Percentiles rank a stretch among this genome's conserved stretches.
phyloP scores from a whole-genome alignment of 83 land plant genomes.

The Isoetes engelmannii region DNA sequence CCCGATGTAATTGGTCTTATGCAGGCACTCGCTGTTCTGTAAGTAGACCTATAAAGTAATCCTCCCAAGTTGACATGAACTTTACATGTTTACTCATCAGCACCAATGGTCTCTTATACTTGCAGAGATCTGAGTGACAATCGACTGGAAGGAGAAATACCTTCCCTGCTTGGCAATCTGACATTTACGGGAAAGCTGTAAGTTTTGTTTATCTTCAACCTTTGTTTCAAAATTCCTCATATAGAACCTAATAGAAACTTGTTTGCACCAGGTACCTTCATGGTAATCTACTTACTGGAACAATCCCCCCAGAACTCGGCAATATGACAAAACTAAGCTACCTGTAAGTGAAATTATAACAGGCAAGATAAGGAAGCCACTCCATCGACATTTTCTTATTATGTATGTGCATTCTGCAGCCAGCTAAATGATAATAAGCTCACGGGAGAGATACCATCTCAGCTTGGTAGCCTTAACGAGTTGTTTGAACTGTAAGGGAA shows the following conservation, averaged over 20 bases:
- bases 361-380: too few species aligned
- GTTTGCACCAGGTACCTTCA: conserved; percentile 54
- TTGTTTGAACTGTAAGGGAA: conserved; percentile 60
- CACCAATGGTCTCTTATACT: too few species aligned
- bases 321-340: conserved; percentile 80
- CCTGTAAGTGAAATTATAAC: conserved; percentile 36
- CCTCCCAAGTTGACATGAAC: too few species aligned
- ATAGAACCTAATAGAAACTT: not conserved
- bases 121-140: conserved; percentile 88
- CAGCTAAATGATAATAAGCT: conserved; percentile 56
- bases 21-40: conserved; percentile 98
- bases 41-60: conserved; percentile 30
- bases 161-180: conserved; percentile 82
- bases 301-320: conserved; percentile 72
- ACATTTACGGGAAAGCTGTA: conserved; percentile 89
- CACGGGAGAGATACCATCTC: conserved; percentile 58
- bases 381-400: not conserved
- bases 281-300: conserved; percentile 53
- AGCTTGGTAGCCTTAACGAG: conserved; percentile 56
- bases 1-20: conserved; percentile 93
- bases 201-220: conserved; percentile 13
- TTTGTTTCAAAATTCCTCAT: not conserved
- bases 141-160: conserved; percentile 65
- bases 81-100: too few species aligned
- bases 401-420: conserved; percentile 27